phyloP scores from a whole-genome alignment of 352 stramenopile genomes.

The Pythium aristosporum region DNA sequence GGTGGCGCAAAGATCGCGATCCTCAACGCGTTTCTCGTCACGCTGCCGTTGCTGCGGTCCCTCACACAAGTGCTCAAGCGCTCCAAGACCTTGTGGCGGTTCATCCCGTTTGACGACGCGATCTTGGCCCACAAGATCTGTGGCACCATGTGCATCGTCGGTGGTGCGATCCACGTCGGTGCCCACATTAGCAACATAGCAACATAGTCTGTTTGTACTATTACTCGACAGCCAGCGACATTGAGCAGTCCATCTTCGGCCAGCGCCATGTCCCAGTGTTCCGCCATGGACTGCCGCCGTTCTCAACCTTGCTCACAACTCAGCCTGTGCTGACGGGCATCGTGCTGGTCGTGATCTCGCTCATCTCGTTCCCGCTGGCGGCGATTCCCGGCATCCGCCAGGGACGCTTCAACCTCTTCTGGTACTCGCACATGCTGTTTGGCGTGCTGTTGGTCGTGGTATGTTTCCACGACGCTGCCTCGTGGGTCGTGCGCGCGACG shows the following conservation, averaged over 20 bases:
- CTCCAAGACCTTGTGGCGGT: constrained; percentile 4
- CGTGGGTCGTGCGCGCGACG: constrained; percentile 8
- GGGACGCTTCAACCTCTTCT: constrained; percentile 12
- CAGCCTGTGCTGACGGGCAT: constrained; percentile 9
- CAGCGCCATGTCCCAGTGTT: constrained; percentile 9
- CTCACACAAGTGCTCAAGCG: constrained; percentile 8
- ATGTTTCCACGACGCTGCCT: constrained; percentile 14
- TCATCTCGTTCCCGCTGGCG: constrained; percentile 7
- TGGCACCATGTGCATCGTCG: constrained; percentile 7
- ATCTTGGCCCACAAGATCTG: constrained; percentile 9
- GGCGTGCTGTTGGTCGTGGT: constrained; percentile 3
- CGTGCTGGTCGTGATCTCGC: constrained; percentile 9
- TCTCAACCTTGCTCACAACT: constrained; percentile 1
- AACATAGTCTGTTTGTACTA: constrained; percentile 6
- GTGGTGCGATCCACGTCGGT: constrained; percentile 1
- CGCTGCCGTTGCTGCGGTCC: constrained; percentile 10
- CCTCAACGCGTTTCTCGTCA: constrained; percentile 10
- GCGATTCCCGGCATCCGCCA: constrained; percentile 1
- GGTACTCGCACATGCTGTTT: constrained; percentile 16
- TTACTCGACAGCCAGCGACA: constrained; percentile 6
- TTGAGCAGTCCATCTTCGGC: not conserved
- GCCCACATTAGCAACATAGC: constrained; percentile 7
- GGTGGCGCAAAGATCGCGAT: constrained; percentile 13
- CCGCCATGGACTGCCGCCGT: not conserved
- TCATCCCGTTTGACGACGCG: constrained; percentile 7